Conservation (phyloP, 192 early-diverging fungal species). For the Linnemannia elongata region DNA sequence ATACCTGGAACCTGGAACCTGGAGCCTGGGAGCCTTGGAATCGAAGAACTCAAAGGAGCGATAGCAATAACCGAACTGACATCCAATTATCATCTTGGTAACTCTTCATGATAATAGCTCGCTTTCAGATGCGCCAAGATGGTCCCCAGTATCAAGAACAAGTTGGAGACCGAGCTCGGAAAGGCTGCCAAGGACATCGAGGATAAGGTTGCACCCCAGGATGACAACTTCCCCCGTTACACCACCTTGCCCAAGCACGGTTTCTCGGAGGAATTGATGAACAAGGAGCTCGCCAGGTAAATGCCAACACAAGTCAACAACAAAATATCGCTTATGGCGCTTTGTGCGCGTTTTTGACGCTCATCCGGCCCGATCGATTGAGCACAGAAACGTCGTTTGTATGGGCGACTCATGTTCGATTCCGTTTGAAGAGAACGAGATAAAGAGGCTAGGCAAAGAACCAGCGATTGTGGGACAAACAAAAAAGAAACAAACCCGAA, state of each 20-base stretch:
- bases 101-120: slow-evolving; percentile 39
- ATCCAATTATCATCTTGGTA: not conserved
- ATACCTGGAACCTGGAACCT: slow-evolving; percentile 5
- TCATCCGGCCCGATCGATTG: not conserved
- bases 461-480: not conserved
- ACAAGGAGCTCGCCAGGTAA: slow-evolving; percentile 73
- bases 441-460: not conserved
- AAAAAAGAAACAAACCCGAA: not conserved
- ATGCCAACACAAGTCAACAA: not conserved
- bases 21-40: no score
- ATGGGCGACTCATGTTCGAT: not conserved
- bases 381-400: not conserved
- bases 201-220: slow-evolving; percentile 75
- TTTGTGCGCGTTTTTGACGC: not conserved
- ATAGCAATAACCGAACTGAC: not conserved
- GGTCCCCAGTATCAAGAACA: slow-evolving; percentile 67
- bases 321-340: not conserved
- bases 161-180: slow-evolving; percentile 81
- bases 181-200: slow-evolving; percentile 88
- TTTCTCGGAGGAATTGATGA: slow-evolving; percentile 71
- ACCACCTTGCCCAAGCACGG: slow-evolving; percentile 74
- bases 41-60: no score
- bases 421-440: not conserved
- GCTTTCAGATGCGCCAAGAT: slow-evolving; percentile 63
- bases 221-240: slow-evolving; percentile 75